Conservation (phyloP, 805 yeast species). For the Ogataea trehaloabstinens region DNA sequence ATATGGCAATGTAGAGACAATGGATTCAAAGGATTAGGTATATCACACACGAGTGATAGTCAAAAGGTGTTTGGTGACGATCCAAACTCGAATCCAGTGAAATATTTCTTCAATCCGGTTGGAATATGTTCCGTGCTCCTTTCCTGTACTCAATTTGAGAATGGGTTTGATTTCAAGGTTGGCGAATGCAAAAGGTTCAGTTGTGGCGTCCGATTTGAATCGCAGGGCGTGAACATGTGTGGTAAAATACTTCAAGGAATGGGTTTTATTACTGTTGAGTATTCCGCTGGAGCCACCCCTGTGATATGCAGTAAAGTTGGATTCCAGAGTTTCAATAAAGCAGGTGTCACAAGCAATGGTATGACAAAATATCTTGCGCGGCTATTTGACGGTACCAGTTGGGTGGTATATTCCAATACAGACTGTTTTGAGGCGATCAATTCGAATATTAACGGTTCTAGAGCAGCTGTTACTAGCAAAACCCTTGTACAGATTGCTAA, state of each 20-base stretch:
- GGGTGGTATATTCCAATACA: conserved; percentile 57
- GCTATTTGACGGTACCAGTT: conserved; percentile 53
- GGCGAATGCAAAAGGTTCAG: conserved; percentile 34
- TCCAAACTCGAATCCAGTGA: conserved; percentile 38
- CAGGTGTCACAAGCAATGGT: conserved; percentile 36
- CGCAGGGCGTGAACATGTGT: conserved; percentile 29
- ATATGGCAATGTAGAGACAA: conserved; percentile 55
- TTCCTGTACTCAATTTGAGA: conserved; percentile 42
- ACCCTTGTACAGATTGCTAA: conserved; percentile 51
- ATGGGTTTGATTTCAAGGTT: conserved; percentile 20
- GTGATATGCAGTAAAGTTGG: conserved; percentile 64
- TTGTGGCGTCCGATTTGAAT: conserved; percentile 33
- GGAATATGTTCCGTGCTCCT: conserved; percentile 61
- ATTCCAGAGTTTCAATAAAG: conserved; percentile 45
- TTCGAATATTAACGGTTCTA: conserved; percentile 34
- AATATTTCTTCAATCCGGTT: conserved; percentile 66
- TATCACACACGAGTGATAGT: conserved; percentile 56
- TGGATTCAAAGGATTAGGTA: conserved; percentile 56
- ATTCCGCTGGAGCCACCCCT: conserved; percentile 52
- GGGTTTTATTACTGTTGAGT: conserved; percentile 73
- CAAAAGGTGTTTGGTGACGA: conserved; percentile 74
- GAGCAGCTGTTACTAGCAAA: conserved; percentile 32
- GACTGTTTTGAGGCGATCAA: conserved; percentile 19
- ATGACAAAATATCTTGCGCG: conserved; percentile 53
- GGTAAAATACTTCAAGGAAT: conserved; percentile 73